A percentile compares a stretch with the other conserved stretches of the same genome.
These are phyloP conservation scores for Lantana camara DNA, from an alignment of 257 asterid species.

Conservation along the genomic window DNA sequence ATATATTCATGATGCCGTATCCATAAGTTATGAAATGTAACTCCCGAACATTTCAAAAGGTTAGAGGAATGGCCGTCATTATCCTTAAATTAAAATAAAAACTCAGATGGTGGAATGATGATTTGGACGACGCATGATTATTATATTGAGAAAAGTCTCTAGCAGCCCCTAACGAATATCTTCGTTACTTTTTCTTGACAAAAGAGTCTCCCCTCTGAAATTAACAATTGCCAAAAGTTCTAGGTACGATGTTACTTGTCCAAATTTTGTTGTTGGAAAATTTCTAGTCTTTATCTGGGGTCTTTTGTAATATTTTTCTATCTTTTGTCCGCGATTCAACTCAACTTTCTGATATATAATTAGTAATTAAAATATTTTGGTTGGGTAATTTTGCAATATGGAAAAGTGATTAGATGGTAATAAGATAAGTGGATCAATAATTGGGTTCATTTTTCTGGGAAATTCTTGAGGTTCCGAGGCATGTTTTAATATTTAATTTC, in stretches of 20 bases:
- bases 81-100: not conserved
- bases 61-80: too few relatives aligned
- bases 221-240: too few relatives aligned
- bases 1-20: too few relatives aligned
- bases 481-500: too few relatives aligned
- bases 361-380: not conserved
- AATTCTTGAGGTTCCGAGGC: too few relatives aligned
- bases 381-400: not conserved
- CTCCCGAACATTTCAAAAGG: too few relatives aligned
- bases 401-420: too few relatives aligned
- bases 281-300: not conserved
- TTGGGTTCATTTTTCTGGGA: too few relatives aligned
- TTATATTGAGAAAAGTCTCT: constrained; percentile 4
- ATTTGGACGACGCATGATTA: not conserved
- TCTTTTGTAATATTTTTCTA: not conserved
- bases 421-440: not conserved
- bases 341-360: not conserved
- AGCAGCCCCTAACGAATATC: constrained; percentile 13
- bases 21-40: too few relatives aligned
- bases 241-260: too few relatives aligned
- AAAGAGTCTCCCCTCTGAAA: not conserved
- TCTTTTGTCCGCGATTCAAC: not conserved
- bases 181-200: constrained; percentile 10
- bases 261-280: not conserved
- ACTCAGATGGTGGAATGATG: not conserved